Evolutionary conservation across 495 filamentous ascomycete species (phyloP).

Genomic region (Hypomontagnella submonticulosa): DNA sequence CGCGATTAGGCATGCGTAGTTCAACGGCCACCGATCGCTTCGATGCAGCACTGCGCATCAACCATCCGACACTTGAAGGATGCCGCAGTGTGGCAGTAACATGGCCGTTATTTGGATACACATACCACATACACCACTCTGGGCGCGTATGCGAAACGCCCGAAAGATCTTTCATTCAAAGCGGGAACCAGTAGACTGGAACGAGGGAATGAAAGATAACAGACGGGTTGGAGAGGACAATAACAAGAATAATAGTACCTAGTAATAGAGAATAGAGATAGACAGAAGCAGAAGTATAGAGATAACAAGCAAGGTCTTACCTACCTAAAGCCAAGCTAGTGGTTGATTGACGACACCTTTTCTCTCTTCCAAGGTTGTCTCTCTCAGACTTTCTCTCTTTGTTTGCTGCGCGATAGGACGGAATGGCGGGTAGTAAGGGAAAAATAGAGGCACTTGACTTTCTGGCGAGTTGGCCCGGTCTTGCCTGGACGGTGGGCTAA

Average conservation of each 20-base stretch:
- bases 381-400: slow-evolving; percentile 12
- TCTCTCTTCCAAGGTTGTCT: background rate
- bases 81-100: slow-evolving; percentile 15
- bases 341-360: slow-evolving; percentile 35
- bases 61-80: slow-evolving; percentile 36
- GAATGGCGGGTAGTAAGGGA: slow-evolving; percentile 28
- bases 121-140: slow-evolving; percentile 7
- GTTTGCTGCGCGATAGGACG: slow-evolving; percentile 33
- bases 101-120: slow-evolving; percentile 20
- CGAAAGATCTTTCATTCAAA: too few species aligned
- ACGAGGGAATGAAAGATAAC: too few species aligned
- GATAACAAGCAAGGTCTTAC: slow-evolving; percentile 35
- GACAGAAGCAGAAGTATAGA: slow-evolving; percentile 13
- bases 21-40: slow-evolving; percentile 32
- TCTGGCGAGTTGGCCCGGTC: slow-evolving; percentile 40
- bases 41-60: slow-evolving; percentile 41
- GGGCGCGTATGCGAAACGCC: too few species aligned
- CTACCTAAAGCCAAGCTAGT: slow-evolving; percentile 40
- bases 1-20: slow-evolving; percentile 21
- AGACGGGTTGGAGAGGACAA: slow-evolving; percentile 2
- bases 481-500: slow-evolving; percentile 31
- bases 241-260: slow-evolving; percentile 1
- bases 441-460: slow-evolving; percentile 38
- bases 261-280: slow-evolving; percentile 4
- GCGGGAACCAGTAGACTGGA: too few species aligned